phyloP scores from a whole-genome alignment of 2,329 filamentous ascomycete species.

The Aspergillus clavatus region DNA sequence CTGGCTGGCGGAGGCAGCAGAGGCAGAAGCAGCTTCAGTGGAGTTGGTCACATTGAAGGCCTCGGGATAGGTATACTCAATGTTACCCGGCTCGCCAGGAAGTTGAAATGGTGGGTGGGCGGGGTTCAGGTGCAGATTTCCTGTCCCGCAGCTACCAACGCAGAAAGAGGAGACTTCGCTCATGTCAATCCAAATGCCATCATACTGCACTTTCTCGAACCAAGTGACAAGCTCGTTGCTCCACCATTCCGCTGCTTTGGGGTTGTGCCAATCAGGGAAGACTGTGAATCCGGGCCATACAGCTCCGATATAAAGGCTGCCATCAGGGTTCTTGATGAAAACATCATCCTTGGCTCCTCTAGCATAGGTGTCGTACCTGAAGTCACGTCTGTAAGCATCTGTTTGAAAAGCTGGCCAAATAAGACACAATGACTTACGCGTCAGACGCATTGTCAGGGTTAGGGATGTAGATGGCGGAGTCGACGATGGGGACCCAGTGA shows the following conservation, averaged over 20 bases:
- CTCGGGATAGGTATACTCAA: conserved; percentile 61
- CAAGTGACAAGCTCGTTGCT: conserved; percentile 49
- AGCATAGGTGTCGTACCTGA: conserved; percentile 49
- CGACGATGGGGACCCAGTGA: conserved; percentile 59
- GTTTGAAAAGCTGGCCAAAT: too few species aligned
- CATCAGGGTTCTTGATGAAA: conserved; percentile 53
- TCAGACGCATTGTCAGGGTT: conserved; percentile 66
- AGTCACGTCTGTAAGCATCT: too few species aligned
- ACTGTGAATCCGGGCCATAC: conserved; percentile 59
- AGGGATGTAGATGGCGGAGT: conserved; percentile 65
- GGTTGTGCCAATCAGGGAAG: conserved; percentile 57
- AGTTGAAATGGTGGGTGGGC: conserved; percentile 62
- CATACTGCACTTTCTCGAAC: conserved; percentile 51
- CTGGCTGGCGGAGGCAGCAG: conserved; percentile 51
- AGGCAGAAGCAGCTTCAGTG: conserved; percentile 60
- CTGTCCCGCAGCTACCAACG: conserved; percentile 65
- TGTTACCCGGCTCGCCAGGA: conserved; percentile 59
- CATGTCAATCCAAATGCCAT: conserved; percentile 59
- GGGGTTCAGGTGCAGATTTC: conserved; percentile 61
- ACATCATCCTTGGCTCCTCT: conserved; percentile 47
- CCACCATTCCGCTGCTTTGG: conserved; percentile 58
- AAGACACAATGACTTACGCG: conserved; percentile 46
- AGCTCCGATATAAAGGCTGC: conserved; percentile 50
- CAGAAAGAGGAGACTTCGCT: conserved; percentile 61
- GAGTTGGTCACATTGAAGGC: conserved; percentile 64